Percentiles rank a stretch among this genome's conserved stretches.
phyloP scores from a whole-genome alignment of 1,284 basidiomycete genomes.

The Sporisorium reilianum region DNA sequence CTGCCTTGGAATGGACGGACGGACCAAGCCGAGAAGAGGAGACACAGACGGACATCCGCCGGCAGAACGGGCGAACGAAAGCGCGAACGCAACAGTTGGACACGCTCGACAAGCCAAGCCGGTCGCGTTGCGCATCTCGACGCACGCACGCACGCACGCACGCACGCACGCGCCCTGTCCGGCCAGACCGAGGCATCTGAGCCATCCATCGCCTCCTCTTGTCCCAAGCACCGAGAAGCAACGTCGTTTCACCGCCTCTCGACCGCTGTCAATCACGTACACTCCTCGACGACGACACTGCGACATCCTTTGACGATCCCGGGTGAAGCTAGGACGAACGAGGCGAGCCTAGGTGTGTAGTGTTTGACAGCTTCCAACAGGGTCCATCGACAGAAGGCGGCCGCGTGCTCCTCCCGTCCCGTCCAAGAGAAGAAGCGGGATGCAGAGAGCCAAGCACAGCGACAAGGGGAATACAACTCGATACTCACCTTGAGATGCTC shows the following conservation, averaged over 20 bases:
- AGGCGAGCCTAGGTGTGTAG: neutral
- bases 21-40: neutral
- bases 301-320: neutral
- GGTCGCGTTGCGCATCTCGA: neutral
- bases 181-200: neutral
- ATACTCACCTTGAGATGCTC: conserved; percentile 2
- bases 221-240: neutral
- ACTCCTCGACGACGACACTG: no score
- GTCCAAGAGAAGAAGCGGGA: conserved; percentile 6
- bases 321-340: neutral
- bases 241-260: no score
- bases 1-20: neutral
- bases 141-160: no score
- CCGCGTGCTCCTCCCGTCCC: conserved; percentile 4
- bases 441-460: neutral
- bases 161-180: neutral
- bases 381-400: neutral
- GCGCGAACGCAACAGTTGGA: neutral
- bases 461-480: conserved; percentile 1
- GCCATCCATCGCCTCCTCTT: neutral
- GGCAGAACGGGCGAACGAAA: neutral
- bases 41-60: neutral
- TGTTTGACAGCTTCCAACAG: conserved; percentile 8
- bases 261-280: neutral
- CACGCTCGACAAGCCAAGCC: neutral